A percentile compares a stretch with the other conserved stretches of the same genome.
Evolutionary conservation across 2,329 filamentous ascomycete species (phyloP).

Genomic region (Hansfordia pulvinata): DNA sequence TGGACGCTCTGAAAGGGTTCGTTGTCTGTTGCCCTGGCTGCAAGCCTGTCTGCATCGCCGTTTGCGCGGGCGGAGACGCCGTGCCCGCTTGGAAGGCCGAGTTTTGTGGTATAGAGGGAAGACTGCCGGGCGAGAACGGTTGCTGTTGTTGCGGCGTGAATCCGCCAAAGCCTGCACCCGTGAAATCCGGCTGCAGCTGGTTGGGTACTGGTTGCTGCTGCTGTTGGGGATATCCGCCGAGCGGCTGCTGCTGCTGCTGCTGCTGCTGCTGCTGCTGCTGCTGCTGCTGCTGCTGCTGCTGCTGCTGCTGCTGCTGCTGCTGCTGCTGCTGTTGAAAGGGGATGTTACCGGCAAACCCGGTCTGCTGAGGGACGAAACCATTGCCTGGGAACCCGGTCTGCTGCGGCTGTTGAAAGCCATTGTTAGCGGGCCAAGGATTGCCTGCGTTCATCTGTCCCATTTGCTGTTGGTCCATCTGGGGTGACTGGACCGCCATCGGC

Average conservation of each 20-base stretch:
- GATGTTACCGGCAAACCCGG: conserved; percentile 25
- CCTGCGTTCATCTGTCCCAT: conserved; percentile 18
- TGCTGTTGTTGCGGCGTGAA: conserved; percentile 61
- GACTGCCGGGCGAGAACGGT: conserved; percentile 35
- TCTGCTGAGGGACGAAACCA: conserved; percentile 15
- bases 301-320: conserved; percentile 19
- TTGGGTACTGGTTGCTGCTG: conserved; percentile 25
- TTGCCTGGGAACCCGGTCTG: conserved; percentile 17
- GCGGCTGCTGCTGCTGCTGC: conserved; percentile 19
- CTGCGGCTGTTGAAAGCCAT: conserved; percentile 20
- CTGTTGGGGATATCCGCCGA: conserved; percentile 15
- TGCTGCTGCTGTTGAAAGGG: conserved; percentile 26
- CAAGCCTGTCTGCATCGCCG: conserved; percentile 24
- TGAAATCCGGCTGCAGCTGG: conserved; percentile 32
- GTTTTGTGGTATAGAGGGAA: conserved; percentile 48
- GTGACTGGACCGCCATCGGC: conserved; percentile 39
- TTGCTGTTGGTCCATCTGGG: conserved; percentile 18
- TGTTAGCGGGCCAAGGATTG: conserved; percentile 22
- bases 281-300: conserved; percentile 29
- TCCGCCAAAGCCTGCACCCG: conserved; percentile 73
- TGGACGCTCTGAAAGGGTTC: conserved; percentile 90
- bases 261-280: conserved; percentile 25
- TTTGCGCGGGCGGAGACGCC: conserved; percentile 23
- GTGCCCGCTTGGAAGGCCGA: conserved; percentile 33
- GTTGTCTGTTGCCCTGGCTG: conserved; percentile 49